Conservation (phyloP, 1,284 basidiomycete species). For the Cryptococcus maquisensis region DNA sequence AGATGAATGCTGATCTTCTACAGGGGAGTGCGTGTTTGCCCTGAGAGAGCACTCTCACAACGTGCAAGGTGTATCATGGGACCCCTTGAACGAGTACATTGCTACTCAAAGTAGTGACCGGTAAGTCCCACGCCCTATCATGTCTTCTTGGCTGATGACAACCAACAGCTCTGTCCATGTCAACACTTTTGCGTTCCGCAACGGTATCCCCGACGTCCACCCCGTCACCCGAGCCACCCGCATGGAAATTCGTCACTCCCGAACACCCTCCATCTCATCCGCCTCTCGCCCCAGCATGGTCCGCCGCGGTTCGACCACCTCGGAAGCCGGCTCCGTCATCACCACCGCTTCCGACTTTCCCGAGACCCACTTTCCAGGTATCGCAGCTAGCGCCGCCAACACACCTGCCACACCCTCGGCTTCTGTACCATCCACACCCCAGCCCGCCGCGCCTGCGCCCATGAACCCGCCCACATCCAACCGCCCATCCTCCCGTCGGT, state of each 20-base stretch:
- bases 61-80: constrained; percentile 96
- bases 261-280: constrained; percentile 47
- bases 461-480: constrained; percentile 49
- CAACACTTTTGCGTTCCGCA: constrained; percentile 70
- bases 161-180: constrained; percentile 67
- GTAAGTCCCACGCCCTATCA: constrained; percentile 28
- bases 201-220: constrained; percentile 76
- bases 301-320: constrained; percentile 66
- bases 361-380: constrained; percentile 52
- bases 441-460: constrained; percentile 16
- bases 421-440: constrained; percentile 43
- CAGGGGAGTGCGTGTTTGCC: constrained; percentile 45
- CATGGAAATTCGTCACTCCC: constrained; percentile 47
- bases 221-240: constrained; percentile 45
- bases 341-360: constrained; percentile 56
- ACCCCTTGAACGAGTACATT: constrained; percentile 88
- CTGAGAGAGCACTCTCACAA: constrained; percentile 77
- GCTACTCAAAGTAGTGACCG: constrained; percentile 92
- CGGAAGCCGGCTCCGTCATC: constrained; percentile 64
- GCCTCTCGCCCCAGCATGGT: constrained; percentile 56
- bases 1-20: background rate
- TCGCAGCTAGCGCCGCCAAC: background rate
- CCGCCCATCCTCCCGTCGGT: constrained; percentile 63
- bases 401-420: constrained; percentile 30
- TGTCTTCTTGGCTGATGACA: background rate